phyloP scores from a whole-genome alignment of 2,329 filamentous ascomycete species.

The Arthrocladium fulminans region DNA sequence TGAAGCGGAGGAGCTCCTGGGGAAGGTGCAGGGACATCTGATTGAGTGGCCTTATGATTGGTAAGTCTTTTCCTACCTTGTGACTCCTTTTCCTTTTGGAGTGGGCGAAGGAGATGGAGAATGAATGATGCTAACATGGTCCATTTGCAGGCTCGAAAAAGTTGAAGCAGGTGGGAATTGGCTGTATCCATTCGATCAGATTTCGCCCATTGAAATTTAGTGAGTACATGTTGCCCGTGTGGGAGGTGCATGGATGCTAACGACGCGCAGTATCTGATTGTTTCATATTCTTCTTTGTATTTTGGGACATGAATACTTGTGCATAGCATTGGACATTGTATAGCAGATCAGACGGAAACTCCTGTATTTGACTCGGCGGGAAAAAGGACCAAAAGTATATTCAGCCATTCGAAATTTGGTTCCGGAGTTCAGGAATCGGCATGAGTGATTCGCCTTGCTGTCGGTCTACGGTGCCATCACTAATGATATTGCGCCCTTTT shows the following conservation, averaged over 20 bases:
- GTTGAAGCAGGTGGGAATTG: constrained; percentile 93
- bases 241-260: not conserved
- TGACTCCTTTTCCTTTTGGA: not conserved
- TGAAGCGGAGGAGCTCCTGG: constrained; percentile 73
- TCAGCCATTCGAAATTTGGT: no score
- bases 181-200: constrained; percentile 92
- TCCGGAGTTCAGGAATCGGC: no score
- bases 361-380: no score
- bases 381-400: no score
- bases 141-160: constrained; percentile 57
- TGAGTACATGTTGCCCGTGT: constrained; percentile 39
- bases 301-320: not conserved
- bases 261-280: not conserved
- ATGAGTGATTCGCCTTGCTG: no score
- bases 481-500: no score
- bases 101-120: not conserved
- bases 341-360: no score
- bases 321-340: not conserved
- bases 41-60: constrained; percentile 95
- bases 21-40: constrained; percentile 75
- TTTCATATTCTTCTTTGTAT: not conserved
- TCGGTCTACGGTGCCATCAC: no score
- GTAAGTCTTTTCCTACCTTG: constrained; percentile 27
- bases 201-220: constrained; percentile 97
- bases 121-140: constrained; percentile 4